Base-by-base conservation (phyloP, 345 rosid genomes). In the Orychophragmus violaceus region DNA sequence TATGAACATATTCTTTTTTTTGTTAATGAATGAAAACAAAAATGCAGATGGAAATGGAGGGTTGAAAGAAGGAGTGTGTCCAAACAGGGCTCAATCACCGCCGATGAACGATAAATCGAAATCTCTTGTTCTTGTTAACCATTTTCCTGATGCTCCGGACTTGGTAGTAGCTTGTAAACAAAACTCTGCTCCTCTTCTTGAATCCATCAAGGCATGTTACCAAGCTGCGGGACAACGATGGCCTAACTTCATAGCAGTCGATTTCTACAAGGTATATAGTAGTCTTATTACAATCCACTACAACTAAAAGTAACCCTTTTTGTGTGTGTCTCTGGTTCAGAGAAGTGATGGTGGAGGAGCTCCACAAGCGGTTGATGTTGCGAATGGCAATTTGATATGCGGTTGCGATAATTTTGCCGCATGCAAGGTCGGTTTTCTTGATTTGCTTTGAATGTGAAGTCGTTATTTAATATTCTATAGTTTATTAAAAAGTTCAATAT, bases 221-320 rank as follows among this genome's bases (percentile, higher is more conserved):
- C 70, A 23, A 57, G 89, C 85, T 25, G 71, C 96, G 2, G 95
- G 88, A 11, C 76, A 86, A 51, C 82, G 96, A 6, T 90, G 99
- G 99, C 86, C 99, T 46, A 90, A 90, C 81, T 90, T 87, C 97
- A 82, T 94, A 11, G 86, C 99, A 2, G 95, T 87, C 10, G 97
- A 94, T 68, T 88, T 81, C 71, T 88, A 94, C 82, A 81, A 83
- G 92, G 99, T 94, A 81, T 18, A 32, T 30, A 5, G 33, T 23
- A 12, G 13, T 50, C 27, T 25, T 11, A 22, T 17, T 59, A 23
- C 46, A 14, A 41, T 41, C 24, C 32, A 8, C 59, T 37, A 59
- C 3, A 17, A 27, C 8, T 30, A 12, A 39, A n/a, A 39, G 21
- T 23, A 22, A 17, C 21, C 12, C 10, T 33, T 5, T 23, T 17